Conservation (phyloP, 2,329 filamentous ascomycete genomes). For the Fusarium sp. region DNA sequence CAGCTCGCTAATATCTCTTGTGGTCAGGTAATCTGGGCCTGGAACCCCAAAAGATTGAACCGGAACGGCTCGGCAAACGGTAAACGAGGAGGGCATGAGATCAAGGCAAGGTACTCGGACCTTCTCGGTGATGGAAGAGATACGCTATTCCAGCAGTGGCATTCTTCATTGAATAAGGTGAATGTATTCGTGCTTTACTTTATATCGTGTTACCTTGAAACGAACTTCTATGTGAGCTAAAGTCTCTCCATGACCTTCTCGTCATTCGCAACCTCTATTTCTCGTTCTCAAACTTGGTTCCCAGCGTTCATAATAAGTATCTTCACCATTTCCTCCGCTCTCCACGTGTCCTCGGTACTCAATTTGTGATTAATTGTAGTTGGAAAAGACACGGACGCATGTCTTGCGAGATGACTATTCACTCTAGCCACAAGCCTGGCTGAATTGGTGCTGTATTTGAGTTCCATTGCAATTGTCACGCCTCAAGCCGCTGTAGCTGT, state of each 20-base stretch:
- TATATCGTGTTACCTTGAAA: too few relatives aligned
- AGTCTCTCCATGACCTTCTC: too few relatives aligned
- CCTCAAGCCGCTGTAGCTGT: too few relatives aligned
- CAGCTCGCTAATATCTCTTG: neutral
- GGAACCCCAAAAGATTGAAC: neutral
- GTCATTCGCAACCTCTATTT: too few relatives aligned
- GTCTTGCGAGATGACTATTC: neutral
- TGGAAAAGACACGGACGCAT: neutral
- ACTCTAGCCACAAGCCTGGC: fast-evolving
- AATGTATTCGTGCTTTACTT: too few relatives aligned
- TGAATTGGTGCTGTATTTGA: neutral
- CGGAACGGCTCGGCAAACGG: neutral
- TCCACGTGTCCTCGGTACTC: too few relatives aligned
- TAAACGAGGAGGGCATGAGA: neutral
- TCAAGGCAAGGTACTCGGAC: neutral
- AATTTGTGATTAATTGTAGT: fast-evolving
- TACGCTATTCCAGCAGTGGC: fast-evolving
- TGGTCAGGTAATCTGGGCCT: neutral
- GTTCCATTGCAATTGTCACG: neutral
- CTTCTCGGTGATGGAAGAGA: fast-evolving
- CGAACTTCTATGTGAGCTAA: too few relatives aligned
- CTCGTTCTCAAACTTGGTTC: too few relatives aligned
- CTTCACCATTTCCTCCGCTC: too few relatives aligned
- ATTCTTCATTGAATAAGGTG: fast-evolving
- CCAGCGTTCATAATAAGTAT: too few relatives aligned